Base-by-base conservation (phyloP, 2,329 filamentous ascomycete genomes). In the Botrytis fragariae region DNA sequence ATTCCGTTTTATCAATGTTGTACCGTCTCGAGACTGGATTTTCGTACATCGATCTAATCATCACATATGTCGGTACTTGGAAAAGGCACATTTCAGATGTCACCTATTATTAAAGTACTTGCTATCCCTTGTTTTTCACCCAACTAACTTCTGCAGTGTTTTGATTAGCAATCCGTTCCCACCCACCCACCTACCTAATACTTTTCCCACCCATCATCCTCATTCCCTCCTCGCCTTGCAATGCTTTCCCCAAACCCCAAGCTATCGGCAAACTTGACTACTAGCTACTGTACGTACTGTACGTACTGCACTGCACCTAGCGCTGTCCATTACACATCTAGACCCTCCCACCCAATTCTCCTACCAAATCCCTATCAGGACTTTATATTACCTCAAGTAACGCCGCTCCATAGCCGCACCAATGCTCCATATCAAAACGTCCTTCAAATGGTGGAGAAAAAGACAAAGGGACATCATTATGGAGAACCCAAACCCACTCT, bases 221-320 rank as follows among this genome's bases (percentile, higher is more conserved):
- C 25, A 18, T 39, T 37, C 60, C 60, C 60, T 42, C 60, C 37
- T 62, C 39, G 20, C 25, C 60, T 35, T 45, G 22, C 44, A 45
- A 45, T 45, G 22, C 60, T 29, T 63, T 63, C 61, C 61, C 61
- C 61, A 63, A 63, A 44, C 61, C 61, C 61, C 61, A 44, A 63
- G 61, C 37, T 44, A 63, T 63, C 39, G 61, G 61, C 61, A 63
- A 32, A 44, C 61, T 63, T 44, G 5, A 39, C 39, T 10, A 29
- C 14, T 39, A 18, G 16, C 51, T 29, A 6, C 22, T 10, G 14
- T 25, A 51, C 22, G 10, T 12, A 54, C n/a, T 57, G 14, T 7
- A 44, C 61, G 14, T 7, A 44, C 61, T 29, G 7, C 37, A 39
- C 60, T 62, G 20, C 37, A 42, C 37, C 61, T 63, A 62, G 14